Evolutionary conservation across 192 early-diverging fungal species (phyloP).

Genomic region (Haplosporangium gracile): DNA sequence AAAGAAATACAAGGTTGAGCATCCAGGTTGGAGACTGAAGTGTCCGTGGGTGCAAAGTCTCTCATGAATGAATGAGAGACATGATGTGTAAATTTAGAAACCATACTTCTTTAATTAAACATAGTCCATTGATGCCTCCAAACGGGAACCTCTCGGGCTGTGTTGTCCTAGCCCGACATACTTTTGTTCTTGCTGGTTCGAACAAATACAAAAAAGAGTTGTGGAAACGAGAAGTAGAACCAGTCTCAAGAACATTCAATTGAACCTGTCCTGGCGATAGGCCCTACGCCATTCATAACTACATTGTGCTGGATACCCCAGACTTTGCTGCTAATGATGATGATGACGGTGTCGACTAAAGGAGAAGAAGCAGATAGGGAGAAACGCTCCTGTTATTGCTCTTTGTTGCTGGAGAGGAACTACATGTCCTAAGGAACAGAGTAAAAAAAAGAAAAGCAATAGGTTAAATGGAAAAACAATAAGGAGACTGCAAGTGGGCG

Average conservation of each 20-base stretch:
- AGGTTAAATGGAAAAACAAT: background rate
- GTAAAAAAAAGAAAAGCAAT: background rate
- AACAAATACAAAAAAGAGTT: too few species aligned
- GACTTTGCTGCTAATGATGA: too few species aligned
- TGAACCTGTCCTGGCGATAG: too few species aligned
- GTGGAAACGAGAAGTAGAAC: background rate
- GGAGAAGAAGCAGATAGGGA: too few species aligned
- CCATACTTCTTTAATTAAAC: background rate
- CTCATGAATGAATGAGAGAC: background rate
- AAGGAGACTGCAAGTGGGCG: background rate
- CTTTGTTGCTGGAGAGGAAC: too few species aligned
- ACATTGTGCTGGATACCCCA: too few species aligned
- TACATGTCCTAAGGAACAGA: too few species aligned
- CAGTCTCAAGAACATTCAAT: too few species aligned
- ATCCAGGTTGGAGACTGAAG: background rate
- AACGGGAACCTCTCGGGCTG: background rate
- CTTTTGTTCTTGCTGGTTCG: too few species aligned
- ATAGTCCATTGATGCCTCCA: background rate
- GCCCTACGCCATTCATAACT: too few species aligned
- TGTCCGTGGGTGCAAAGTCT: background rate
- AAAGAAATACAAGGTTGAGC: background rate
- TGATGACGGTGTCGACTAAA: too few species aligned
- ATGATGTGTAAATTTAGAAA: background rate
- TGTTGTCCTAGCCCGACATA: background rate
- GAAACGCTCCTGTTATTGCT: too few species aligned